phyloP scores from a whole-genome alignment of 148 eudicot species.

The Amaranthus palmeri region DNA sequence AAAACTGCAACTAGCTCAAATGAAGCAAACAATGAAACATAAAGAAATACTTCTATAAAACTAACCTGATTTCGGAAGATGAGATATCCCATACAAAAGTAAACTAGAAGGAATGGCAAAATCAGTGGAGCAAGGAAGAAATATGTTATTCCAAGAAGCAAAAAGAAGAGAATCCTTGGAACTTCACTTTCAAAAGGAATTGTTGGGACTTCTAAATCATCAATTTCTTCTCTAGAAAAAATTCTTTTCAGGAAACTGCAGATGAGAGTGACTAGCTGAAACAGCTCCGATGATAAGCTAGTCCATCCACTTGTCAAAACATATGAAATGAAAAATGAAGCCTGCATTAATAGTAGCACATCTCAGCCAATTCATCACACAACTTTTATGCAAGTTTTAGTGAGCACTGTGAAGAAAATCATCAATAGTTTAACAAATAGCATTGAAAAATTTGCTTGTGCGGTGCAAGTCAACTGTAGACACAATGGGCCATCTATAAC shows the following conservation, averaged over 20 bases:
- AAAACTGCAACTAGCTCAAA: background rate
- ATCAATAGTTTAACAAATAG: too few relatives aligned
- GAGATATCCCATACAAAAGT: slow-evolving; percentile 73
- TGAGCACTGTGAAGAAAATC: background rate
- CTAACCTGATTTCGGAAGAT: slow-evolving; percentile 83
- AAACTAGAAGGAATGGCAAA: slow-evolving; percentile 73
- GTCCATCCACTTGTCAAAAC: slow-evolving; percentile 93
- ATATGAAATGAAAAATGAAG: slow-evolving; percentile 81
- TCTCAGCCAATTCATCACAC: background rate
- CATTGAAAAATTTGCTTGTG: too few relatives aligned
- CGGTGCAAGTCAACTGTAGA: too few relatives aligned
- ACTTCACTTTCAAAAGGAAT: slow-evolving; percentile 66
- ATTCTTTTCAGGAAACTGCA: slow-evolving; percentile 34
- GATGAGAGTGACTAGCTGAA: slow-evolving; percentile 44
- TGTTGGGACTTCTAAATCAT: slow-evolving; percentile 56
- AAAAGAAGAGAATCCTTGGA: slow-evolving; percentile 67
- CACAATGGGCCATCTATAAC: too few relatives aligned
- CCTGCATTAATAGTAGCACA: slow-evolving; percentile 43
- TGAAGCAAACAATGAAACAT: background rate
- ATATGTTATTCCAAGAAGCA: slow-evolving; percentile 85
- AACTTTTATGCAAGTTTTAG: background rate
- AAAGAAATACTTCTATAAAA: slow-evolving; percentile 1
- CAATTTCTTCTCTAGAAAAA: slow-evolving; percentile 28
- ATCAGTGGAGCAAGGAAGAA: slow-evolving; percentile 80
- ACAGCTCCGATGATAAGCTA: slow-evolving; percentile 59